Evolutionary conservation across 345 rosid species (phyloP), one percentile per base, ranked within the genome.

Genomic region (Odontarrhena argentea): DNA sequence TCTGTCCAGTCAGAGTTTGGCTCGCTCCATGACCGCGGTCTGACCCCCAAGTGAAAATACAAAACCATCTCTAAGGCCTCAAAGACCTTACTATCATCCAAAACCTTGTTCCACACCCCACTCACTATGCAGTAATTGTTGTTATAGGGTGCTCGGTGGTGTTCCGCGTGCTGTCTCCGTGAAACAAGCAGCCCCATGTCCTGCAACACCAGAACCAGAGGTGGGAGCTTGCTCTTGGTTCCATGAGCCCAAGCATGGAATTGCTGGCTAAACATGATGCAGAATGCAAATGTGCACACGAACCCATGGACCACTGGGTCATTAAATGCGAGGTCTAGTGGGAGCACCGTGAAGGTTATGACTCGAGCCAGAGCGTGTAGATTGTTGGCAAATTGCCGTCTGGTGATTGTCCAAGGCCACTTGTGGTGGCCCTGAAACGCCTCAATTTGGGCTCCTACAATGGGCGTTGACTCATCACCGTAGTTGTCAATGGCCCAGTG

Each of bases 181-280:
- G 97, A 88, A 74, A 93, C 89, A 0, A 90, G 85, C 66, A 88
- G 64, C 2, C 94, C 94, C 0, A 69, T 78, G 30, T 86, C 96
- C 68, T 93, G 98, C 80, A 90, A 41, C 0, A 80, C 77, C 69
- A 83, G 89, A 45, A 88, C 94, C 1, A 63, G 13, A 3, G 83
- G 79, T 0, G 97, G 97, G 46, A 93, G 68, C 81, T 80, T 86
- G 84, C 96, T 86, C 82, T 85, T 93, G 13, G 92, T 90, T 65
- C 94, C 76, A 25, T 90, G 97, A 53, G 97, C 96, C 98, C 97
- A 93, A n/a, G 92, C 85, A 75, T 93, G 98, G 36, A 87, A 87
- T 61, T 86, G 96, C 72, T 88, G 98, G 87, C 98, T 88, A 34
- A 90, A 84, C 96, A 87, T 84, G 42, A 89, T 82, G 82, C 89